These are phyloP conservation scores for Plantago ovata DNA, from an alignment of 257 asterid species.

Conservation along the genomic window DNA sequence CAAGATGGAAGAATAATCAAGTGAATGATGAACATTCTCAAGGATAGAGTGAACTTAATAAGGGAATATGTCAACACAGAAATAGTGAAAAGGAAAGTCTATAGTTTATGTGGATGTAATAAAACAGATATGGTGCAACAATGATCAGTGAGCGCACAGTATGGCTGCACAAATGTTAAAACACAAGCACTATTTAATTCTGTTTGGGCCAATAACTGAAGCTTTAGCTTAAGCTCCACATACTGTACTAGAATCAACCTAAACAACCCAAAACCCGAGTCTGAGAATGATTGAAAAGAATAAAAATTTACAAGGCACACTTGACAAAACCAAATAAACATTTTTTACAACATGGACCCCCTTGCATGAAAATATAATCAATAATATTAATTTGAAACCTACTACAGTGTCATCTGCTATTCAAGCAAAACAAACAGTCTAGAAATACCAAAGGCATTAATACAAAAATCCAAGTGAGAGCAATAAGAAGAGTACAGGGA, in stretches of 20 bases:
- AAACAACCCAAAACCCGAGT: conserved; percentile 1
- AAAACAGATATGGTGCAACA: conserved; percentile 3
- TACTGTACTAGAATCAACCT: background rate
- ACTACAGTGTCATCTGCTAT: conserved; percentile 4
- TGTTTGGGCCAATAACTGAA: conserved; percentile 4
- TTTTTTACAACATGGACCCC: too few species aligned
- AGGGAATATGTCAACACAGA: conserved; percentile 5
- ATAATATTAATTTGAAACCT: background rate
- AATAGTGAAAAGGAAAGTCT: background rate
- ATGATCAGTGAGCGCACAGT: background rate
- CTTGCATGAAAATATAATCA: background rate
- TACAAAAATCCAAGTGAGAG: background rate
- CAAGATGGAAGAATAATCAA: conserved; percentile 11
- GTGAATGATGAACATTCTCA: conserved; percentile 8
- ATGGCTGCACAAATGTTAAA: background rate
- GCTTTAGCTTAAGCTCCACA: conserved; percentile 7
- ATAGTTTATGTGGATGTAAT: conserved; percentile 1
- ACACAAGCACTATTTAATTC: conserved; percentile 1
- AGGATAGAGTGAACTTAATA: background rate
- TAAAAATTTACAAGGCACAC: background rate
- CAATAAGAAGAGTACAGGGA: conserved; percentile 12
- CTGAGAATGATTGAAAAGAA: background rate
- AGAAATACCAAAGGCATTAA: background rate
- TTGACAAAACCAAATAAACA: conserved; percentile 7
- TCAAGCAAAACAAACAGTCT: conserved; percentile 5